Conservation (phyloP, 805 yeast genomes). For the Ogataea haglerorum region DNA sequence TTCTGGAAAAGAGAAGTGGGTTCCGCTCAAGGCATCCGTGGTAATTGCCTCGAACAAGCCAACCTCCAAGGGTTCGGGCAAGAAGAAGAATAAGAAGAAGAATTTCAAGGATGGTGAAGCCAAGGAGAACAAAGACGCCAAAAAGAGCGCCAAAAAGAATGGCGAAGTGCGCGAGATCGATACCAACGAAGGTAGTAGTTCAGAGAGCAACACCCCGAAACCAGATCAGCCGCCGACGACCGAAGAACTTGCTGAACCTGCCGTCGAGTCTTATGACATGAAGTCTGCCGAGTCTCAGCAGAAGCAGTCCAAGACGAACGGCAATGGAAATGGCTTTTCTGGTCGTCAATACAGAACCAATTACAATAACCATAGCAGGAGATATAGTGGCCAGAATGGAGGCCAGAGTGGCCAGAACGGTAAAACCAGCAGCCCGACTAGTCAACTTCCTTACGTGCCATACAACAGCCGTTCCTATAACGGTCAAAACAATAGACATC, state of each 20-base stretch:
- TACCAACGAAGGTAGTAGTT: constrained; percentile 1
- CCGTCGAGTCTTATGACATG: constrained; percentile 3
- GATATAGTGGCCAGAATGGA: constrained; percentile 24
- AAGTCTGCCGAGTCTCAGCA: constrained; percentile 2
- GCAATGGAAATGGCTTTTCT: constrained; percentile 8
- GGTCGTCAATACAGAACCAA: constrained; percentile 23
- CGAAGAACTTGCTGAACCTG: constrained; percentile 1
- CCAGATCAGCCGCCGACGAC: constrained; percentile 1
- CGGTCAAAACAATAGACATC: constrained; percentile 19
- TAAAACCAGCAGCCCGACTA: constrained; percentile 9
- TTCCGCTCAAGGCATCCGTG: constrained; percentile 59
- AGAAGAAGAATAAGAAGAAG: constrained; percentile 25
- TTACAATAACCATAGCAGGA: constrained; percentile 19
- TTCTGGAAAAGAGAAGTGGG: constrained; percentile 64
- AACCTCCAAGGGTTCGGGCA: constrained; percentile 10
- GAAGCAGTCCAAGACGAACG: constrained; percentile 2
- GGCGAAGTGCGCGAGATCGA: constrained; percentile 8
- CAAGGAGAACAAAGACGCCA: constrained; percentile 8
- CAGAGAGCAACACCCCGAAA: constrained; percentile 2
- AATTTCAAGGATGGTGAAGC: constrained; percentile 11
- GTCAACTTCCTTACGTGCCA: constrained; percentile 23
- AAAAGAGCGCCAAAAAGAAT: constrained; percentile 4
- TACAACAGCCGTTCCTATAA: constrained; percentile 24
- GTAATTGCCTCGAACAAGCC: constrained; percentile 35
- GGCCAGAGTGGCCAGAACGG: constrained; percentile 5